Conservation (phyloP, 2,329 filamentous ascomycete species). For the Pseudocercospora fijiensis region DNA sequence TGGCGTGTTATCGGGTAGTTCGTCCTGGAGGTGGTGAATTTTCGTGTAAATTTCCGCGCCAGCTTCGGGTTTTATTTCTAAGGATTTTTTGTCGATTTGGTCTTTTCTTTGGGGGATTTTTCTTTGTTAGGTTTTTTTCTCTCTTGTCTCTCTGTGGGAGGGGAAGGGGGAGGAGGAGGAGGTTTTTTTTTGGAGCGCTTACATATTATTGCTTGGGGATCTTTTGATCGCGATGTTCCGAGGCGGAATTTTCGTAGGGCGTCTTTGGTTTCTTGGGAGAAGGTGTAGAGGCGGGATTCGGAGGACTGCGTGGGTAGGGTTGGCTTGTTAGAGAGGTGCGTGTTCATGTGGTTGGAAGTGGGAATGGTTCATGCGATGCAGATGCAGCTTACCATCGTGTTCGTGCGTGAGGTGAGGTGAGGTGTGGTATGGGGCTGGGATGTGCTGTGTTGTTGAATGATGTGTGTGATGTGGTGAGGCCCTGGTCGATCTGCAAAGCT, state of each 20-base stretch:
- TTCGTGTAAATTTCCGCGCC: conserved; percentile 79
- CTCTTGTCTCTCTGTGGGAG: not conserved
- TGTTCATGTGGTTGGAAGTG: not conserved
- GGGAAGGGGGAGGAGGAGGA: conserved; percentile 13
- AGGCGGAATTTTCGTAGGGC: conserved; percentile 93
- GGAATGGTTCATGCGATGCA: not conserved
- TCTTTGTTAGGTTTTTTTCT: not conserved
- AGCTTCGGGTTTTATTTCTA: conserved; percentile 83
- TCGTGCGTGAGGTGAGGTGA: not conserved
- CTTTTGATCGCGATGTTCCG: conserved; percentile 79
- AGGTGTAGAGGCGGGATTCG: conserved; percentile 86
- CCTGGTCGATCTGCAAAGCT: not conserved
- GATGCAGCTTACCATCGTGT: not conserved
- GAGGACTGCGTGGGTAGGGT: conserved; percentile 53
- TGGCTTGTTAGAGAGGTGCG: not conserved
- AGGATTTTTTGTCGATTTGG: conserved; percentile 82
- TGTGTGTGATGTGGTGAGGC: not conserved
- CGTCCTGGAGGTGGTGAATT: conserved; percentile 77
- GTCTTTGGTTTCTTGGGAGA: conserved; percentile 85
- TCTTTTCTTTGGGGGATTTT: conserved; percentile 65
- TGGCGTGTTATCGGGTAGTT: conserved; percentile 88
- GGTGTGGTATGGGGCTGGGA: not conserved
- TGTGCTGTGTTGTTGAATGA: not conserved
- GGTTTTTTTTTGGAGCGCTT: conserved; percentile 42
- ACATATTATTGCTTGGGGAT: conserved; percentile 93